Evolutionary conservation across 352 stramenopile genomes (phyloP), one percentile per base, ranked within the genome.

Genomic region (Phytophthora rubi): DNA sequence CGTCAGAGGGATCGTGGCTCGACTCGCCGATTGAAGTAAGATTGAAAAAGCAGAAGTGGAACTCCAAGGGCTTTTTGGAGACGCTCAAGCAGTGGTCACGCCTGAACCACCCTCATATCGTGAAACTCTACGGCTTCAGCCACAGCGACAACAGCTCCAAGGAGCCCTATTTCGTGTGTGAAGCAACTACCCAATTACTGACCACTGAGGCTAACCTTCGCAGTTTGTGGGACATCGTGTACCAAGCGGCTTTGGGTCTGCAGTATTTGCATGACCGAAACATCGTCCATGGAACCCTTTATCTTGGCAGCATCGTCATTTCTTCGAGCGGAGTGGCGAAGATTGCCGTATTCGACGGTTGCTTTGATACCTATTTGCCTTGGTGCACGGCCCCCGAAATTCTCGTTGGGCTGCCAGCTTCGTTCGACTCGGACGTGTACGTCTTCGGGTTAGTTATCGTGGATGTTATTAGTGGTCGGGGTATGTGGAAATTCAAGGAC

Each of bases 241-340:
- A 74, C 16, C 51, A 79, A 45, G 69, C 48, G 16, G 72, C 75
- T 16, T 26, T 75, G 12, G 72, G 72, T 5, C 48, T 80, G 10
- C 57, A 73, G 9, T 78, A 82, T 39, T 42, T 82, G 6, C 75
- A 80, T 32, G 51, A 76, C 6, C 58, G 62, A 0, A 57, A 62
- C 13, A 55, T 76, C 2, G 26, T 79, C 3, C 62, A 82, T 18
- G 65, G 69, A 5, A 37, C 26, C 42, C 21, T 77, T 26, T 45
- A 26, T 1, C 21, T 13, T 18, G n/a, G 65, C 8, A 77, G 28
- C 5, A 57, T 79, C 12, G 13, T 44, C 0, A 15, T 77, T 30
- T 49, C 21, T 7, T 33, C 18, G 10, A 71, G 73, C 32, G 65
- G 70, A 16, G 30, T 45, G 0, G 49, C 60, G 13, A 73, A 77